phyloP scores from a whole-genome alignment of 768 basidiomycete genomes.

The Phlegmacium glaucopus region DNA sequence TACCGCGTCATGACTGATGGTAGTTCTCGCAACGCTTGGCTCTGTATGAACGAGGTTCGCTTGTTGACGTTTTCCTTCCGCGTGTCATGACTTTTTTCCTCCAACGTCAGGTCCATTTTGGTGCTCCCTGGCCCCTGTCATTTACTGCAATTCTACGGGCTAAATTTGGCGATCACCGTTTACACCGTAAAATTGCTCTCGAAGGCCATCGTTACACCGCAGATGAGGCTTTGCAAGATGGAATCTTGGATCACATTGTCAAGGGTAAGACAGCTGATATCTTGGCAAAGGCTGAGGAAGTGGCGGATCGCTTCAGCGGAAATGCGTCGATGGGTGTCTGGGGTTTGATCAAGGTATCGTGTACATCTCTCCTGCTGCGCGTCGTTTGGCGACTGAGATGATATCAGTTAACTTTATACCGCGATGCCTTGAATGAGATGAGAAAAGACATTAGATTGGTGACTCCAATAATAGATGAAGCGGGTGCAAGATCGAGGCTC shows the following conservation, averaged over 20 bases:
- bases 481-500: conserved; percentile 46
- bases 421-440: conserved; percentile 45
- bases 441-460: conserved; percentile 32
- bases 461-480: conserved; percentile 42
- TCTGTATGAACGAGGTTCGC: conserved; percentile 89
- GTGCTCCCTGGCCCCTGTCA: conserved; percentile 74
- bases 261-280: conserved; percentile 57
- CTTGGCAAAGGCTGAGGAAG: conserved; percentile 57
- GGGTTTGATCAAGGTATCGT: conserved; percentile 66
- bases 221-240: conserved; percentile 59
- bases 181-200: conserved; percentile 70
- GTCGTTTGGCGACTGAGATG: conserved; percentile 2
- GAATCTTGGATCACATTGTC: conserved; percentile 70
- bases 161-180: conserved; percentile 56
- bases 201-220: conserved; percentile 82
- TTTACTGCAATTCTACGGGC: conserved; percentile 60
- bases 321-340: conserved; percentile 61
- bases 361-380: neutral
- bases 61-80: neutral
- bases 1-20: conserved; percentile 89
- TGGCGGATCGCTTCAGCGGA: conserved; percentile 50
- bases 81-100: neutral
- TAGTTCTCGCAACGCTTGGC: conserved; percentile 72
- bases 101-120: conserved; percentile 64
- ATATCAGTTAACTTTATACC: conserved; percentile 51